Conservation (phyloP, 73 alveolate species). For the Stentor coeruleus region DNA sequence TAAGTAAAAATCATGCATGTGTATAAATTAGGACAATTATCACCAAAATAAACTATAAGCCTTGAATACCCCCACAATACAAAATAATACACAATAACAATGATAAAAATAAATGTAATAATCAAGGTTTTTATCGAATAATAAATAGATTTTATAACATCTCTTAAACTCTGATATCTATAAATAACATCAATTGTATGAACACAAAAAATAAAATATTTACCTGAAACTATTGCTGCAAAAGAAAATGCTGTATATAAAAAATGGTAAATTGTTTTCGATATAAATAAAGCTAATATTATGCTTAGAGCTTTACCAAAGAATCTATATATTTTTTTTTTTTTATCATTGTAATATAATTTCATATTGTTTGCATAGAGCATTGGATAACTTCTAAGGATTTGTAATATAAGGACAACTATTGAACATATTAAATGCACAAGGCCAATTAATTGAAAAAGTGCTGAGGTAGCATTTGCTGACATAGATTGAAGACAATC, state of each 20-base stretch:
- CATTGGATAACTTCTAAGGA: not conserved
- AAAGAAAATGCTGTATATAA: constrained; percentile 36
- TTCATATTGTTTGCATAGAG: not conserved
- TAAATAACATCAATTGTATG: constrained; percentile 44
- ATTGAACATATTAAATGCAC: not conserved
- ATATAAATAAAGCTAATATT: constrained; percentile 44
- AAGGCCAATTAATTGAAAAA: not conserved
- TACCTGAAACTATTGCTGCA: constrained; percentile 45
- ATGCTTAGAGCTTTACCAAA: not conserved
- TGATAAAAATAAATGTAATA: constrained; percentile 42
- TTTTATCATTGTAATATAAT: not conserved
- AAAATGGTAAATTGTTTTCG: constrained; percentile 36
- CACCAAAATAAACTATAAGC: not conserved
- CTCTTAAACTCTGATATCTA: constrained; percentile 42
- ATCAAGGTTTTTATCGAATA: constrained; percentile 45
- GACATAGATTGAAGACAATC: not conserved
- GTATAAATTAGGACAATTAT: not conserved
- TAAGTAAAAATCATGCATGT: not conserved
- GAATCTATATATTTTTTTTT: not conserved
- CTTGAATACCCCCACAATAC: constrained; percentile 39
- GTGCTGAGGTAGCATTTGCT: not conserved
- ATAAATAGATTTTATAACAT: constrained; percentile 53
- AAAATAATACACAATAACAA: constrained; percentile 47
- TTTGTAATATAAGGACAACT: not conserved
- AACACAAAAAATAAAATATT: constrained; percentile 62